These are phyloP conservation scores for Hemileccinum hortonii DNA, from an alignment of 1,284 basidiomycete genomes.

Conservation along the genomic window DNA sequence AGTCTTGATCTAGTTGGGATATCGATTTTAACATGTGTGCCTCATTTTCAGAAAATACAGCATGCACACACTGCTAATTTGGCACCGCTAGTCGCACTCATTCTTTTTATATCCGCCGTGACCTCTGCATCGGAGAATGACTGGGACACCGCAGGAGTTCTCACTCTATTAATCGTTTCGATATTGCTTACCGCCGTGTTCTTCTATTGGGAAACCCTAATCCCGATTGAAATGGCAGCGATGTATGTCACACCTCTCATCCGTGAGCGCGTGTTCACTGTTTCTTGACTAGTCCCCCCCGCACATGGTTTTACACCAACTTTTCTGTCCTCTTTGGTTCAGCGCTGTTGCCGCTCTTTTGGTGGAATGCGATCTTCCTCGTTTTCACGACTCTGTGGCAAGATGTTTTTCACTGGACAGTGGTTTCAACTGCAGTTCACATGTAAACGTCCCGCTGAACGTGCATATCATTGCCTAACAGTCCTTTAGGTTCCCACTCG, in stretches of 20 bases:
- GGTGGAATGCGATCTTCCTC: conserved; percentile 36
- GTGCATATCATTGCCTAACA: conserved; percentile 2
- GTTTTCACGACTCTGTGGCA: conserved; percentile 39
- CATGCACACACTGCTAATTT: conserved; percentile 5
- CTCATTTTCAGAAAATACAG: background rate
- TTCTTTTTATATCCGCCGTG: conserved; percentile 43
- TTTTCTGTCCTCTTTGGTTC: conserved; percentile 40
- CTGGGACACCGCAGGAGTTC: conserved; percentile 37
- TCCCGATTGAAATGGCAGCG: conserved; percentile 35
- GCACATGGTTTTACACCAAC: conserved; percentile 41
- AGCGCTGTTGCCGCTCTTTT: conserved; percentile 40
- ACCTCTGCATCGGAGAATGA: conserved; percentile 38
- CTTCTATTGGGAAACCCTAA: conserved; percentile 40
- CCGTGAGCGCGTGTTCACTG: background rate
- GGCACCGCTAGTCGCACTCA: conserved; percentile 26
- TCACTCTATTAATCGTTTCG: conserved; percentile 38
- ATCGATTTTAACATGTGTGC: conserved; percentile 30
- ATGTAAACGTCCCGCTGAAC: conserved; percentile 24
- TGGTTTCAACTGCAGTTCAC: conserved; percentile 33
- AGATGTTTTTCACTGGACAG: conserved; percentile 8
- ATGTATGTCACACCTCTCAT: conserved; percentile 27
- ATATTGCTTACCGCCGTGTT: conserved; percentile 35
- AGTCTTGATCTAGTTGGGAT: conserved; percentile 34
- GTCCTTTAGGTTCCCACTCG: conserved; percentile 41
- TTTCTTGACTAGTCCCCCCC: conserved; percentile 34